Conservation (phyloP, 768 basidiomycete genomes). For the Mycena venus region DNA sequence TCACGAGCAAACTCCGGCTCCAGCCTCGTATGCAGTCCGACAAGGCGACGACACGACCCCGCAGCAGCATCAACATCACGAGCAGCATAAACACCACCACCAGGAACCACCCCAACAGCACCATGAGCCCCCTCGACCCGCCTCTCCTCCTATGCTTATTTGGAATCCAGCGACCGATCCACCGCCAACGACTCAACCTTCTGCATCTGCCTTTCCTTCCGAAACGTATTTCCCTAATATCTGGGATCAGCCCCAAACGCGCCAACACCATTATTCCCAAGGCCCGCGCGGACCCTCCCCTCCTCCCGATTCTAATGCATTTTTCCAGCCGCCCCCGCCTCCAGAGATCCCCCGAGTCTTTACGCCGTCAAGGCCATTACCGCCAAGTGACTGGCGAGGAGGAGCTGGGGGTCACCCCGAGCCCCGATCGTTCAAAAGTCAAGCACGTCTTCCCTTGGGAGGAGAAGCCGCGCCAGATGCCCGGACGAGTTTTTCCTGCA, state of each 20-base stretch:
- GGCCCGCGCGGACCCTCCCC: conserved; percentile 46
- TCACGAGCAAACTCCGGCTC: conserved; percentile 29
- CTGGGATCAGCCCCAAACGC: conserved; percentile 79
- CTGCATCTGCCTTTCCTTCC: conserved; percentile 72
- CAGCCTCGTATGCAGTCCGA: conserved; percentile 28
- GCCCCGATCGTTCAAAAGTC: conserved; percentile 80
- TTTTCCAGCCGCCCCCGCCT: conserved; percentile 73
- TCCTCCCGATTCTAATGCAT: conserved; percentile 55
- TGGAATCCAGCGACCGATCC: conserved; percentile 89
- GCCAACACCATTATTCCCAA: conserved; percentile 56
- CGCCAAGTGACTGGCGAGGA: conserved; percentile 69
- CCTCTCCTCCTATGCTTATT: conserved; percentile 74
- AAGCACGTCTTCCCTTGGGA: conserved; percentile 97
- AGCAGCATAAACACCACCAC: conserved; percentile 37
- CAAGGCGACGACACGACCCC: background rate
- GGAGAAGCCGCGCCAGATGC: conserved; percentile 73
- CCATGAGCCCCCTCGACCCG: conserved; percentile 55
- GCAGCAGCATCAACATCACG: conserved; percentile 37
- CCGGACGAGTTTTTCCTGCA: conserved; percentile 81
- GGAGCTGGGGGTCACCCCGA: conserved; percentile 55
- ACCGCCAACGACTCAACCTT: conserved; percentile 74
- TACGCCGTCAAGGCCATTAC: conserved; percentile 83
- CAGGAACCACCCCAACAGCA: conserved; percentile 27
- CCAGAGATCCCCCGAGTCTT: conserved; percentile 75
- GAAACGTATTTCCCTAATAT: conserved; percentile 86